Evolutionary conservation across 2,329 filamentous ascomycete genomes (phyloP).

Genomic region (Penicillium digitatum): DNA sequence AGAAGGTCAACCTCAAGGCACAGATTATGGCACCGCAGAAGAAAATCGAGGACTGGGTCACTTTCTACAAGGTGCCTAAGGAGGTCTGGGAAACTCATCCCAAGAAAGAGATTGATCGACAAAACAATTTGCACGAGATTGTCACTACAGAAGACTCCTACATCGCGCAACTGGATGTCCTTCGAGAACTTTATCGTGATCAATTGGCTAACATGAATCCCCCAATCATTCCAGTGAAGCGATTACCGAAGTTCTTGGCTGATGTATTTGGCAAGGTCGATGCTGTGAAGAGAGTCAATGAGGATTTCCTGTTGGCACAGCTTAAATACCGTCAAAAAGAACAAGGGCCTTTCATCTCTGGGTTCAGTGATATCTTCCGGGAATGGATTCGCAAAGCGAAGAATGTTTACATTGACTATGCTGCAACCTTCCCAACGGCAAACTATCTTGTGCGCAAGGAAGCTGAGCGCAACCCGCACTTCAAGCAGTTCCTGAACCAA

Average conservation of each 20-base stretch:
- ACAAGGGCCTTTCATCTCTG: conserved; percentile 88
- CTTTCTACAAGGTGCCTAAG: conserved; percentile 79
- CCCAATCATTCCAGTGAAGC: conserved; percentile 73
- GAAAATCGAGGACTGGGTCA: conserved; percentile 78
- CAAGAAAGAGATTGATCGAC: conserved; percentile 85
- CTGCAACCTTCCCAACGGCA: conserved; percentile 78
- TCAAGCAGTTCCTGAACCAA: conserved; percentile 78
- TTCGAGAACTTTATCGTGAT: conserved; percentile 81
- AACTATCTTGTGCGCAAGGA: conserved; percentile 80
- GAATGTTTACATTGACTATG: conserved; percentile 85
- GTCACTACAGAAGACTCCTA: conserved; percentile 89
- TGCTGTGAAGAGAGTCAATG: conserved; percentile 82
- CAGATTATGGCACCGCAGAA: conserved; percentile 64
- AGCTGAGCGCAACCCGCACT: conserved; percentile 76
- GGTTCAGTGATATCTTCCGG: conserved; percentile 94
- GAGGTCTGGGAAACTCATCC: conserved; percentile 66
- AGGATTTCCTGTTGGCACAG: conserved; percentile 85
- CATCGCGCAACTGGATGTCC: conserved; percentile 82
- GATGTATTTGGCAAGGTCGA: conserved; percentile 91
- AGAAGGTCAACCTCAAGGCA: conserved; percentile 84
- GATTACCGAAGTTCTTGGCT: conserved; percentile 71
- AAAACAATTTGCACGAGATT: conserved; percentile 93
- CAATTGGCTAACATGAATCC: conserved; percentile 69
- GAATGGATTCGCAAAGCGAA: conserved; percentile 98
- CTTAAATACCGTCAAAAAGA: conserved; percentile 96